A percentile compares a stretch with the other conserved stretches of the same genome.
These are phyloP conservation scores for Inga leiocalycina DNA, from an alignment of 306 rosid species.

Conservation along the genomic window DNA sequence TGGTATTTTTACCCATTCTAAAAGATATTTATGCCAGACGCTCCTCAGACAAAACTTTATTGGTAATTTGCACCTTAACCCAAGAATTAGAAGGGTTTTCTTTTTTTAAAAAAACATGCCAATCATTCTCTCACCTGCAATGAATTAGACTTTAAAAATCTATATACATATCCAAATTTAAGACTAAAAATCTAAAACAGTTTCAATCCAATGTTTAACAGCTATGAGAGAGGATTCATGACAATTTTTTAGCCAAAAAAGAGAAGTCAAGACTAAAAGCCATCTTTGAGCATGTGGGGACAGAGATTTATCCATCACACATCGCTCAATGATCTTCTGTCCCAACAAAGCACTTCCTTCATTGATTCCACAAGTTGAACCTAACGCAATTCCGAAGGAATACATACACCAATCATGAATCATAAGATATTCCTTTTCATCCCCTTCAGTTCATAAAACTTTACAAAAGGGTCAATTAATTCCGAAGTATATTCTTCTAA, in stretches of 20 bases:
- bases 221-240: background rate
- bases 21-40: too few species aligned
- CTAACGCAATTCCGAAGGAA: background rate
- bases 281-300: constrained; percentile 29
- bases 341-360: constrained; percentile 24
- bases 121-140: background rate
- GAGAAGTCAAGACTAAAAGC: constrained; percentile 5
- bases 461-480: constrained; percentile 32
- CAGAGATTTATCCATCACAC: constrained; percentile 29
- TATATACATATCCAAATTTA: background rate
- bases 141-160: background rate
- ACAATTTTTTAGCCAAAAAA: background rate
- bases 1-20: too few species aligned
- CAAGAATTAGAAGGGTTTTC: too few species aligned
- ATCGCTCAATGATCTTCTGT: constrained; percentile 27
- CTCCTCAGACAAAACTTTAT: too few species aligned
- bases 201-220: background rate
- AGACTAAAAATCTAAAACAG: background rate
- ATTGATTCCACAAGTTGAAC: constrained; percentile 39
- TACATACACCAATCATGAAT: constrained; percentile 13
- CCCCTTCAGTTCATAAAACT: constrained; percentile 35
- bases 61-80: too few species aligned
- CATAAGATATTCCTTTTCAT: background rate
- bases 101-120: background rate
- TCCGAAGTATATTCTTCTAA: constrained; percentile 38